Evolutionary conservation across 331 rosid species (phyloP).

Genomic region (Pyrus hybrid): DNA sequence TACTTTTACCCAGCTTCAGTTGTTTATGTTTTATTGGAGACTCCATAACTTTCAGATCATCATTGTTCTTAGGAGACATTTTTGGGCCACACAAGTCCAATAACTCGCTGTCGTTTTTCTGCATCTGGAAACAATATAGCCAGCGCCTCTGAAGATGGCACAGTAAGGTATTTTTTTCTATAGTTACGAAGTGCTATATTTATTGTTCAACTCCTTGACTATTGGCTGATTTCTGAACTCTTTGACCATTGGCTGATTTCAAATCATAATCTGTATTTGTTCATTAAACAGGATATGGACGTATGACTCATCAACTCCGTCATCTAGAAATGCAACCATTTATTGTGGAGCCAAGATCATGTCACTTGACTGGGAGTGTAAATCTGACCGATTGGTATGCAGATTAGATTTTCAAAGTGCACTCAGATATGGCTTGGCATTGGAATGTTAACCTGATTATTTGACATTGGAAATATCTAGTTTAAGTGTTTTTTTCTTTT

Average conservation of each 20-base stretch:
- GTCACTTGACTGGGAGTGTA: constrained; percentile 97
- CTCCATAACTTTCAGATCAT: constrained; percentile 25
- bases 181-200: neutral
- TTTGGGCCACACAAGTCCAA: constrained; percentile 92
- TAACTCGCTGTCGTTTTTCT: constrained; percentile 85
- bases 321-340: constrained; percentile 92
- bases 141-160: constrained; percentile 92
- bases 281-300: constrained; percentile 73
- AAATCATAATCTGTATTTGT: constrained; percentile 12
- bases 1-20: neutral
- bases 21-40: constrained; percentile 14
- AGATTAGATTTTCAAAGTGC: constrained; percentile 14
- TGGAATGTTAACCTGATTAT: neutral
- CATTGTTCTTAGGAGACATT: constrained; percentile 75
- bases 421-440: neutral
- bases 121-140: constrained; percentile 93
- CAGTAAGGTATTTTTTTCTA: constrained; percentile 60
- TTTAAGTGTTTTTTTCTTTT: constrained; percentile 30
- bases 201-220: neutral
- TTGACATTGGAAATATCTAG: constrained; percentile 12
- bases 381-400: constrained; percentile 92
- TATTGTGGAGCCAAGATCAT: constrained; percentile 85
- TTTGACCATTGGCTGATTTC: neutral
- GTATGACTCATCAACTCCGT: constrained; percentile 77
- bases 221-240: neutral